Evolutionary conservation across 164 flowering plant species (phyloP).

Genomic region (Magnolia sinica): DNA sequence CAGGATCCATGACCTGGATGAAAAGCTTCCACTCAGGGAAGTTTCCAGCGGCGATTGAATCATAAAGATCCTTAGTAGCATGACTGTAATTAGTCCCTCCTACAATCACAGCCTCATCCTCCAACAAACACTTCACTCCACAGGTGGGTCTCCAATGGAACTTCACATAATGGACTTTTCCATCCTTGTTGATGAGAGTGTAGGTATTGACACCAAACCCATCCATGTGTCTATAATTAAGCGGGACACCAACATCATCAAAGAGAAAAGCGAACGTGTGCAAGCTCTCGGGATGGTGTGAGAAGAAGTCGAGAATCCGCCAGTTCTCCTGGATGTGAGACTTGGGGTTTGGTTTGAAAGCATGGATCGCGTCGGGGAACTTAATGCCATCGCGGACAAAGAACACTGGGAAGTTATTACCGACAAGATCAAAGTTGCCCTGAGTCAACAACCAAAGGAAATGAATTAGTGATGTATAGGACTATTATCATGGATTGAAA

Average conservation of each 20-base stretch:
- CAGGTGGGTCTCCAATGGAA: constrained; percentile 99
- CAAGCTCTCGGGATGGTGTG: constrained; percentile 93
- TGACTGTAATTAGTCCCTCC: constrained; percentile 98
- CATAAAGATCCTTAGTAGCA: constrained; percentile 94
- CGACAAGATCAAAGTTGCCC: constrained; percentile 81
- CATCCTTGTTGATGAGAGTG: constrained; percentile 73
- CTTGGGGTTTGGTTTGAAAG: constrained; percentile 83
- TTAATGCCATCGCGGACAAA: constrained; percentile 82
- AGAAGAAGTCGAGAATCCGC: constrained; percentile 79
- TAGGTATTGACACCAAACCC: constrained; percentile 93
- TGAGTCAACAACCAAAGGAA: constrained; percentile 14
- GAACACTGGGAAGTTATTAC: constrained; percentile 83
- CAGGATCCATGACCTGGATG: constrained; percentile 88
- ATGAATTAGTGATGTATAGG: background rate
- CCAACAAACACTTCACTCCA: constrained; percentile 81
- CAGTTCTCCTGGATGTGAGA: constrained; percentile 82
- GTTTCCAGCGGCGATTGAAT: constrained; percentile 88
- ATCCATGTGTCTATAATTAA: constrained; percentile 94
- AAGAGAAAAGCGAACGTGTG: constrained; percentile 86
- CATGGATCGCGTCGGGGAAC: constrained; percentile 83
- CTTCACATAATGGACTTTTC: constrained; percentile 79
- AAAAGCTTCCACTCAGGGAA: constrained; percentile 96
- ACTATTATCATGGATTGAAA: background rate
- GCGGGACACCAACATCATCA: constrained; percentile 90
- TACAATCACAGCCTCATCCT: constrained; percentile 76